Conservation (phyloP, 371 early-diverging fungal species). For the Syncephalis fuscata region DNA sequence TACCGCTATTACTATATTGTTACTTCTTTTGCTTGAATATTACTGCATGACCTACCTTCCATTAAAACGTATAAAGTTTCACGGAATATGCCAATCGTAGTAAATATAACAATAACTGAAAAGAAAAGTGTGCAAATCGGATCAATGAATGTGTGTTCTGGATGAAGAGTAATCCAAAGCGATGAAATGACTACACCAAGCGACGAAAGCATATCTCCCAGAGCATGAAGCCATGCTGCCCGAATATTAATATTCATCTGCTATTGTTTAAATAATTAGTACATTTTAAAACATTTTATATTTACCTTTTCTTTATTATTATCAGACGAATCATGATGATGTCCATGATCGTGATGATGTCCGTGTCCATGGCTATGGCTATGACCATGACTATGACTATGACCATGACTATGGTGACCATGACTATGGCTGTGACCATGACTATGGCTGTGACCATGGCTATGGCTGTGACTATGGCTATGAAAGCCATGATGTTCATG, state of each 20-base stretch:
- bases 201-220: conserved; percentile 72
- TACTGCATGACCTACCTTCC: conserved; percentile 16
- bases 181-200: conserved; percentile 78
- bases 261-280: conserved; percentile 10
- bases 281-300: background rate
- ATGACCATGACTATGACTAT: too few relatives aligned
- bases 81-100: conserved; percentile 35
- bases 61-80: conserved; percentile 35
- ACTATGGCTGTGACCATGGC: conserved; percentile 16
- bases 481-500: conserved; percentile 14
- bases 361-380: too few relatives aligned
- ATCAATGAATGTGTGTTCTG: conserved; percentile 49
- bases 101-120: conserved; percentile 54
- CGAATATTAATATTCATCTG: conserved; percentile 48
- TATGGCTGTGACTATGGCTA: conserved; percentile 12
- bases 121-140: conserved; percentile 79
- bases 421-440: conserved; percentile 14
- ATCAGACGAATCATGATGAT: background rate
- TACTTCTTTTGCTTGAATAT: background rate
- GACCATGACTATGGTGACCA: conserved; percentile 15
- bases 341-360: background rate
- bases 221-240: conserved; percentile 61
- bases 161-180: conserved; percentile 49
- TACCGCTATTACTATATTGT: background rate
- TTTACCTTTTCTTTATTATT: background rate